phyloP scores from a whole-genome alignment of 768 basidiomycete genomes.

The Rhodotorula diobovata region DNA sequence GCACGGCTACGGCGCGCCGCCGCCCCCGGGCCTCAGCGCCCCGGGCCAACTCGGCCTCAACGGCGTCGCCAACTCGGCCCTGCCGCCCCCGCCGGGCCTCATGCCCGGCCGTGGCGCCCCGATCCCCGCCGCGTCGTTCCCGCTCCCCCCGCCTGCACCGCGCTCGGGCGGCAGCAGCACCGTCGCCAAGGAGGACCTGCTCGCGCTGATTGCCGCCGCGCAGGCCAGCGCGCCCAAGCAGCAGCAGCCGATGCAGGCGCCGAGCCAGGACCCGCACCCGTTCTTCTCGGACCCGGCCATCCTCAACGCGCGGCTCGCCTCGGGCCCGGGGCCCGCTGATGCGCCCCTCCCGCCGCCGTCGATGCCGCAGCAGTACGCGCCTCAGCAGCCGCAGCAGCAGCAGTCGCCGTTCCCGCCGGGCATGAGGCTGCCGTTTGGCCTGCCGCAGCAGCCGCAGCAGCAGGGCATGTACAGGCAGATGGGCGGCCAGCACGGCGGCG shows the following conservation, averaged over 20 bases:
- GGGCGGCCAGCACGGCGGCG: background rate
- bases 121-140: constrained; percentile 37
- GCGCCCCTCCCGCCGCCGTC: background rate
- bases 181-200: constrained; percentile 36
- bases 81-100: constrained; percentile 33
- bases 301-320: constrained; percentile 30
- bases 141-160: constrained; percentile 36
- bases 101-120: constrained; percentile 15
- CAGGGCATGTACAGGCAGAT: background rate
- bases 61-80: constrained; percentile 20
- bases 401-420: constrained; percentile 19
- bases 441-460: constrained; percentile 6
- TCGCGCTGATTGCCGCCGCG: constrained; percentile 33
- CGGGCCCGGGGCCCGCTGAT: background rate
- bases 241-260: background rate
- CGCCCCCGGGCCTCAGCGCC: constrained; percentile 22
- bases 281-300: constrained; percentile 39
- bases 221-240: constrained; percentile 31
- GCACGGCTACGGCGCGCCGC: constrained; percentile 2
- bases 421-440: constrained; percentile 20
- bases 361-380: constrained; percentile 14
- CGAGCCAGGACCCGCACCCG: constrained; percentile 14
- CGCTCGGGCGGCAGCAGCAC: constrained; percentile 2
- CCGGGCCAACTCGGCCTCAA: background rate
- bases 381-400: constrained; percentile 6